Evolutionary conservation across 2,329 filamentous ascomycete genomes (phyloP).

Genomic region (Botrytis pseudocinerea): DNA sequence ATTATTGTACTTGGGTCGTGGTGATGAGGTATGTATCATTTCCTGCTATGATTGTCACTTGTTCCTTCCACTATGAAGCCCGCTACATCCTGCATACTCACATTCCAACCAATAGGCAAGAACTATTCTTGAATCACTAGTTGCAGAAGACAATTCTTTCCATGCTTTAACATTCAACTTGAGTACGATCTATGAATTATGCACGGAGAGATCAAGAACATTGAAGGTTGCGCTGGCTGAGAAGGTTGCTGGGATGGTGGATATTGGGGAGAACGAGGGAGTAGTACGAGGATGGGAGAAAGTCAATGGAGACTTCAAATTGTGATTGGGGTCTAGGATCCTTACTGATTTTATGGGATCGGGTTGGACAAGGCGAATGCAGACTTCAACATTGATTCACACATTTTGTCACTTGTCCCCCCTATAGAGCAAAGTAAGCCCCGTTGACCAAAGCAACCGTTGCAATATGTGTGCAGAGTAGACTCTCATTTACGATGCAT

Average conservation of each 20-base stretch:
- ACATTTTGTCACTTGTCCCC: neutral
- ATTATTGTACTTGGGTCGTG: constrained; percentile 75
- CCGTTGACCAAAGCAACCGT: neutral
- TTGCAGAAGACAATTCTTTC: constrained; percentile 65
- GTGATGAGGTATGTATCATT: constrained; percentile 61
- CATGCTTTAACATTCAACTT: constrained; percentile 86
- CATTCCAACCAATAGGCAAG: constrained; percentile 54
- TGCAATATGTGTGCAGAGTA: neutral
- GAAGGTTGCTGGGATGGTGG: constrained; percentile 54
- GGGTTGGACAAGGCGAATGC: neutral
- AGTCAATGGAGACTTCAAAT: constrained; percentile 41
- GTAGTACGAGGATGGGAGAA: constrained; percentile 36
- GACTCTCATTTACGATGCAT: neutral
- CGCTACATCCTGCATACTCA: neutral
- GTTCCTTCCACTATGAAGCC: neutral
- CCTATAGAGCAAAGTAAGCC: neutral
- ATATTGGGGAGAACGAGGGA: neutral
- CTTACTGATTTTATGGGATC: neutral
- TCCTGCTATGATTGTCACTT: neutral
- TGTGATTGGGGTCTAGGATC: constrained; percentile 26
- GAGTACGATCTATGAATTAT: constrained; percentile 87
- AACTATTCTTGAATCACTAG: constrained; percentile 63
- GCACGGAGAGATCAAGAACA: constrained; percentile 71
- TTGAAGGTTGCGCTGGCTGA: constrained; percentile 73
- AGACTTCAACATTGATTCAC: neutral